Conservation (phyloP, 2,329 filamentous ascomycete genomes). For the Pezicula neosporulosa region DNA sequence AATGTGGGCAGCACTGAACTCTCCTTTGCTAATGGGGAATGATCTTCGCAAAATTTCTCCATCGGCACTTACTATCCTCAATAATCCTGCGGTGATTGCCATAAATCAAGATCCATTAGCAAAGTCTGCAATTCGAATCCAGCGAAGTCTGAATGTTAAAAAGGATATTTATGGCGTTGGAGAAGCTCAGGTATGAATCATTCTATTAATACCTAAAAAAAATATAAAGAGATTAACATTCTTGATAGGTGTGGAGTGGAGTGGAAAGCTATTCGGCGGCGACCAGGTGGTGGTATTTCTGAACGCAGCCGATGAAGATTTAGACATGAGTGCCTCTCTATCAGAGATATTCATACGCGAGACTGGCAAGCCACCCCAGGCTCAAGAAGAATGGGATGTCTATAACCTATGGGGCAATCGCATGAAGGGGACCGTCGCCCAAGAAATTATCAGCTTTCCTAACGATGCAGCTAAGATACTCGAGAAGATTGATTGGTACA, state of each 20-base stretch:
- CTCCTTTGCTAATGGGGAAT: slow-evolving; percentile 14
- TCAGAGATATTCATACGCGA: slow-evolving; percentile 46
- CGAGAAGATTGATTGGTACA: slow-evolving; percentile 32
- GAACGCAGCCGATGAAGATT: slow-evolving; percentile 39
- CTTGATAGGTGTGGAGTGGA: slow-evolving; percentile 30
- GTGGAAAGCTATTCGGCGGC: slow-evolving; percentile 36
- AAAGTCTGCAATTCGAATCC: slow-evolving; percentile 34
- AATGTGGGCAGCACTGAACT: slow-evolving; percentile 21
- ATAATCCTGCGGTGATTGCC: slow-evolving; percentile 9
- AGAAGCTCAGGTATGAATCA: slow-evolving; percentile 36
- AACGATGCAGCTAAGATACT: slow-evolving; percentile 11
- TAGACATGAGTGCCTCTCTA: slow-evolving; percentile 42
- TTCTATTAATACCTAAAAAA: no score
- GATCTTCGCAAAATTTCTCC: not conserved
- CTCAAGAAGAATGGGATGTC: slow-evolving; percentile 41
- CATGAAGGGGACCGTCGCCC: slow-evolving; percentile 40
- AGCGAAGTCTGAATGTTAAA: slow-evolving; percentile 32
- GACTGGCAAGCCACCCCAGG: slow-evolving; percentile 34
- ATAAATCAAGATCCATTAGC: slow-evolving; percentile 24
- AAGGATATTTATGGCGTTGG: slow-evolving; percentile 37
- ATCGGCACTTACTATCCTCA: slow-evolving; percentile 28
- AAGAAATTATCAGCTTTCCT: slow-evolving; percentile 36
- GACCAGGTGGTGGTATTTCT: slow-evolving; percentile 40
- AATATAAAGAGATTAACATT: no score
- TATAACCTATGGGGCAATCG: slow-evolving; percentile 50